Base-by-base conservation (phyloP, 176 grass and related monocot species). In the Musa schizocarpa region DNA sequence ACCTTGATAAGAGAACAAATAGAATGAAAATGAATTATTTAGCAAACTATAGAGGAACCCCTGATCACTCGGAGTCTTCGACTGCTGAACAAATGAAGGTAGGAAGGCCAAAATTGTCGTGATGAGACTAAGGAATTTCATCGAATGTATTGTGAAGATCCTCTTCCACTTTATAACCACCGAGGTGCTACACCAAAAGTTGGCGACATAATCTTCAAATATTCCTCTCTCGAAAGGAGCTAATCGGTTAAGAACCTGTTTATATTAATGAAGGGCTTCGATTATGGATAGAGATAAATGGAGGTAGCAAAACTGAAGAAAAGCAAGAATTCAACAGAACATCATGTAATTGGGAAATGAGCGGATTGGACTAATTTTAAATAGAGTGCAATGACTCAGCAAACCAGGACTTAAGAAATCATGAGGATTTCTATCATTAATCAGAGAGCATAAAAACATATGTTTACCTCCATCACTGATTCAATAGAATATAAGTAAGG, bases 101-200 rank as follows among this genome's bases (percentile, higher is more conserved):
- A 91, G 83, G 80, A 93, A 93, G 70, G 88, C 80, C 24, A 93
- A 66, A 80, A 98, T 71, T 11, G 94, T 93, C 51, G 79, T 79
- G 77, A 87, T 81, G 1, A 93, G 82, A 84, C 94, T 93, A 51
- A 93, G 67, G 58, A 93, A 72, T 85, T 93, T 98, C 74, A 98
- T 80, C 0, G 66, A 65, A 52, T 88, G 85, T 52, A 91, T 83
- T 13, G 64, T 69, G 63, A 89, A 98, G 78, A 93, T 76, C 82
- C 76, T 87, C 79, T 91, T 98, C 88, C 94, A 98, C 81, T 98
- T 93, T 48, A 93, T 86, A 74, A 98, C 66, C 86, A 91, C 73
- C 1, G 90, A 98, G 71, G 90, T 93, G 84, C 82, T 91, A 75
- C 94, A 98, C 94, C 90, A 98, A 84, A 98, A 98, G 76, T 98